Evolutionary conservation across 2,329 filamentous ascomycete genomes (phyloP), one percentile per base, ranked within the genome.

Genomic region (Delphinella strobiligena): DNA sequence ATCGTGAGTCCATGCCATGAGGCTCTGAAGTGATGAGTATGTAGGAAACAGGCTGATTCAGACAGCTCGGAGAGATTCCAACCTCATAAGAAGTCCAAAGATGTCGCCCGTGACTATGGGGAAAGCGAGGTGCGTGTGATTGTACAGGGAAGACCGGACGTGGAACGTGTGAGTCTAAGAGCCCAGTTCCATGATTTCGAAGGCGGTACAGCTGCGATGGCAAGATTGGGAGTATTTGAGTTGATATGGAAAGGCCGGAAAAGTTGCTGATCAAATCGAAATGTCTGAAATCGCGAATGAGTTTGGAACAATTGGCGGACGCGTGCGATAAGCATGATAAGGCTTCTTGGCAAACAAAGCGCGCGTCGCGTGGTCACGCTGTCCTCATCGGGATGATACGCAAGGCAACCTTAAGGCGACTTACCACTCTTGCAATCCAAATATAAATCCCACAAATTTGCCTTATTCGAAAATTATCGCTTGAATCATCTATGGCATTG

Each of bases 41-140:
- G 45, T 39, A 39, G 45, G 27, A 66, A 45, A 40, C 40, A 38
- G 42, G 46, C 40, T 47, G 47, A 50, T 52, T 50, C 50, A 56
- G 60, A 52, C 45, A 51, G 49, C 49, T 50, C 50, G 50, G 53
- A 51, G 54, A 56, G 56, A 58, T 57, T 58, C 69, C 54, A 51
- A 59, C 50, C 49, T 49, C 47, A 47, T 44, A 60, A 68, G 67
- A 74, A 70, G 76, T 78, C 75, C 73, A 74, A 80, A 79, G 78
- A 80, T 66, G 68, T 68, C 69, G 67, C 68, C 72, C 76, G 82
- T 73, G 74, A 86, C 84, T 86, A 72, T 81, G 59, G 68, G 74
- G 80, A 77, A 79, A 79, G 82, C 77, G 76, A 67, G 65, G 72
- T 82, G 83, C 81, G 49, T 54, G 19, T 57, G 46, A 56, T 4